A percentile compares a stretch with the other conserved stretches of the same genome.
phyloP scores from a whole-genome alignment of 345 rosid genomes.

The Bruguiera sexangula region DNA sequence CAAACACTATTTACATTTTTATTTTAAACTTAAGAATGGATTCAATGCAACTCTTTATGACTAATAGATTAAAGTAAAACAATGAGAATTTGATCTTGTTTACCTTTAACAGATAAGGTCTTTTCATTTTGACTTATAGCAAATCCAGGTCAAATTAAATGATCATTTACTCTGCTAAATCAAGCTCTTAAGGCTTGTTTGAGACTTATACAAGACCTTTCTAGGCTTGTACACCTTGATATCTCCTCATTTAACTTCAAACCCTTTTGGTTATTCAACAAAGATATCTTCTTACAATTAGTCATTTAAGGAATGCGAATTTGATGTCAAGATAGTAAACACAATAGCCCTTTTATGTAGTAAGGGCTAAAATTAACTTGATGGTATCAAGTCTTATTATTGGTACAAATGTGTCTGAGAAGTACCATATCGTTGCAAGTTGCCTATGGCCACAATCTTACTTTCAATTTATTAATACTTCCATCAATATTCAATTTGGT shows the following conservation, averaged over 20 bases:
- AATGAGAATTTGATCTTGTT: no score
- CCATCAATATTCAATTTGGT: background rate
- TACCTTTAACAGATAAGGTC: no score
- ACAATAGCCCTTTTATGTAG: background rate
- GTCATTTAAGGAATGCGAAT: background rate
- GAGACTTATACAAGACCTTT: no score
- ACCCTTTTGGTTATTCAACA: background rate
- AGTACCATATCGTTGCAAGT: background rate
- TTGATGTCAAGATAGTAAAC: background rate
- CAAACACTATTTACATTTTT: no score
- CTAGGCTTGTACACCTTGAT: background rate
- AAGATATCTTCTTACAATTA: background rate
- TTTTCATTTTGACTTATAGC: no score
- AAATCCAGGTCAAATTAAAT: no score
- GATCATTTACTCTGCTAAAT: no score
- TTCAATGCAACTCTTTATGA: no score
- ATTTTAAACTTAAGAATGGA: no score
- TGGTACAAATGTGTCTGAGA: background rate
- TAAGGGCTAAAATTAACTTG: background rate
- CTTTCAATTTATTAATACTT: background rate
- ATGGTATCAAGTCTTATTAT: background rate
- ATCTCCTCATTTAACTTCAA: background rate
- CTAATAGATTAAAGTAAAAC: no score
- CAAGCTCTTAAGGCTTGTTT: no score
- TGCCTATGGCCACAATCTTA: background rate